These are phyloP conservation scores for Blastobotrys capitulatus DNA, from an alignment of 1,139 yeast species.

Conservation along the genomic window DNA sequence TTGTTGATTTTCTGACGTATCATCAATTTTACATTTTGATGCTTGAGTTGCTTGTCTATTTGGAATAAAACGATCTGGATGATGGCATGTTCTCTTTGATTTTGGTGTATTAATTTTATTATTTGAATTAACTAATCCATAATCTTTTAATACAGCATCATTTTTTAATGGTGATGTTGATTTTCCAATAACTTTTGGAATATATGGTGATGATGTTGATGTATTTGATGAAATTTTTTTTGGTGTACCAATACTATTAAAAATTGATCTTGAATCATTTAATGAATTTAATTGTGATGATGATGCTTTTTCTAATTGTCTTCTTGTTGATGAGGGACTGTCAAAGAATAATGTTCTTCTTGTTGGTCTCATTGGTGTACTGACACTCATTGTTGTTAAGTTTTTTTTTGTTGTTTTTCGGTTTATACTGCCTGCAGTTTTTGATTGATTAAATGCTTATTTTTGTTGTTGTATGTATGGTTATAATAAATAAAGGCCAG, in stretches of 20 bases:
- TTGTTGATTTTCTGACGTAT: not conserved
- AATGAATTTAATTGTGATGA: slow-evolving; percentile 12
- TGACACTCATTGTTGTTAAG: slow-evolving; percentile 25
- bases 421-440: slow-evolving; percentile 3
- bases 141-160: slow-evolving; percentile 38
- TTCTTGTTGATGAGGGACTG: slow-evolving; percentile 20
- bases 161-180: slow-evolving; percentile 41
- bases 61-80: slow-evolving; percentile 47
- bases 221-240: too few relatives aligned
- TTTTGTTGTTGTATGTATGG: not conserved
- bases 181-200: slow-evolving; percentile 20
- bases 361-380: slow-evolving; percentile 26
- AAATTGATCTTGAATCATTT: slow-evolving; percentile 10
- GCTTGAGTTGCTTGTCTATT: slow-evolving; percentile 41
- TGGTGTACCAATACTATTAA: slow-evolving; percentile 8
- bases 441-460: not conserved
- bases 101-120: slow-evolving; percentile 20
- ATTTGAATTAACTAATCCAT: slow-evolving; percentile 21
- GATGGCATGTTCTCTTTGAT: slow-evolving; percentile 25
- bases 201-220: slow-evolving; percentile 19
- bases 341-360: slow-evolving; percentile 24
- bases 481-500: slow-evolving; percentile 21
- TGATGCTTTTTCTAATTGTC: slow-evolving; percentile 18
- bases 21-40: slow-evolving; percentile 38
- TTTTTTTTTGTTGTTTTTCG: slow-evolving; percentile 11